Evolutionary conservation across 192 early-diverging fungal genomes (phyloP).

Genomic region (Rhizoclosmatium sp.): DNA sequence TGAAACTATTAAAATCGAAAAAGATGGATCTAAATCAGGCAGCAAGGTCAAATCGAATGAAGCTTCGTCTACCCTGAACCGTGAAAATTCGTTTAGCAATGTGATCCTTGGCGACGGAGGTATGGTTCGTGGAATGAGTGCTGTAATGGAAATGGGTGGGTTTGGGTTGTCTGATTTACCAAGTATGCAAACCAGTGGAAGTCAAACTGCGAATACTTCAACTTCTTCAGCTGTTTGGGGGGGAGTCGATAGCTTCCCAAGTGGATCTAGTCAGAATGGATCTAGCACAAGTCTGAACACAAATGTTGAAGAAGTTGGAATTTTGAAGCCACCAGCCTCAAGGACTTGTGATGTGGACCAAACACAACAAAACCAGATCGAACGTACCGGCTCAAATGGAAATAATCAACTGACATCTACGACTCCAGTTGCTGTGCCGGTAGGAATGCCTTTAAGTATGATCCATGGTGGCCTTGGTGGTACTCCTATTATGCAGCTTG

Average conservation of each 20-base stretch:
- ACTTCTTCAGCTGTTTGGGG: constrained; percentile 20
- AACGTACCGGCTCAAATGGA: no score
- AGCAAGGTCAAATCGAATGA: background rate
- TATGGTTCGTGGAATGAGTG: constrained; percentile 23
- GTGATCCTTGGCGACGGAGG: constrained; percentile 25
- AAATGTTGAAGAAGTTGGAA: background rate
- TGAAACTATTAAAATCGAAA: background rate
- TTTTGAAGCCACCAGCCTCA: background rate
- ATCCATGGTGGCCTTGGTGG: background rate
- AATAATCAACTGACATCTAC: no score
- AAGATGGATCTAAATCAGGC: background rate
- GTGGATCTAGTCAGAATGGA: constrained; percentile 10
- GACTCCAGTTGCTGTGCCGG: background rate
- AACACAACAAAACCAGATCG: no score
- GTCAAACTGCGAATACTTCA: background rate
- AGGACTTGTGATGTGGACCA: background rate
- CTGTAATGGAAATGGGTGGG: constrained; percentile 30
- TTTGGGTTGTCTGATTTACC: constrained; percentile 16
- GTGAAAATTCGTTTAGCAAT: constrained; percentile 19
- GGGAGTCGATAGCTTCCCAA: constrained; percentile 17
- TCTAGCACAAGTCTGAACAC: constrained; percentile 1
- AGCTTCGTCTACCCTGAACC: background rate
- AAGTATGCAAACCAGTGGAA: background rate
- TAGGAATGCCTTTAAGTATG: constrained; percentile 5
- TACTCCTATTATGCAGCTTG: background rate